phyloP scores from a whole-genome alignment of 768 basidiomycete genomes.

The Plicaturopsis crispa region DNA sequence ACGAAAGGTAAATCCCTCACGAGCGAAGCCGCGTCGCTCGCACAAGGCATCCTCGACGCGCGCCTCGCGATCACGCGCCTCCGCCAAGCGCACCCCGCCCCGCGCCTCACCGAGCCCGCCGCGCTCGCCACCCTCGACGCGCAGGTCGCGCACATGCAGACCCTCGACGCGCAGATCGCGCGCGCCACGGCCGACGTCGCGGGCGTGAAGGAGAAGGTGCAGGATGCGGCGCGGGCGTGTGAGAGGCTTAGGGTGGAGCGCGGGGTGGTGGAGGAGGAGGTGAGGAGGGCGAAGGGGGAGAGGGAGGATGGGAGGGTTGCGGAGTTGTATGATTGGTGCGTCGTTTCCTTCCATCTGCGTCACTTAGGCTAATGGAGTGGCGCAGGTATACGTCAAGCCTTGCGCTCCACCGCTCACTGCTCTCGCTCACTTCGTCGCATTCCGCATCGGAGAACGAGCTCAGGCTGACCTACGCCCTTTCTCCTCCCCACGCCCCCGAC shows the following conservation, averaged over 20 bases:
- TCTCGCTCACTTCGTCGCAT: conserved; percentile 51
- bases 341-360: conserved; percentile 3
- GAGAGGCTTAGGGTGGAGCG: conserved; percentile 53
- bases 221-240: conserved; percentile 43
- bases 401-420: conserved; percentile 52
- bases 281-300: conserved; percentile 47
- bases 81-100: conserved; percentile 71
- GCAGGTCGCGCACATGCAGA: conserved; percentile 77
- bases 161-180: conserved; percentile 59
- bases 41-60: conserved; percentile 77
- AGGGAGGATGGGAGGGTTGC: conserved; percentile 56
- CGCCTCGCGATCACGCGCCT: conserved; percentile 74
- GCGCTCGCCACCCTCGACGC: conserved; percentile 69
- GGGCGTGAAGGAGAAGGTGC: conserved; percentile 53
- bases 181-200: conserved; percentile 41
- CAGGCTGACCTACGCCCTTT: conserved; percentile 55
- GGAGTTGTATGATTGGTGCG: conserved; percentile 66
- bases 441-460: conserved; percentile 72
- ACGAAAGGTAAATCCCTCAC: conserved; percentile 44
- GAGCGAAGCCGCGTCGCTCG: conserved; percentile 47
- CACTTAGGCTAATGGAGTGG: not conserved
- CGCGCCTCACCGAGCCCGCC: conserved; percentile 68
- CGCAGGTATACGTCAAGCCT: conserved; percentile 68
- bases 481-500: conserved; percentile 17
- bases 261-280: conserved; percentile 65